These are phyloP conservation scores for Hypoxylon fuscum DNA, from an alignment of 495 filamentous ascomycete species.

Conservation along the genomic window DNA sequence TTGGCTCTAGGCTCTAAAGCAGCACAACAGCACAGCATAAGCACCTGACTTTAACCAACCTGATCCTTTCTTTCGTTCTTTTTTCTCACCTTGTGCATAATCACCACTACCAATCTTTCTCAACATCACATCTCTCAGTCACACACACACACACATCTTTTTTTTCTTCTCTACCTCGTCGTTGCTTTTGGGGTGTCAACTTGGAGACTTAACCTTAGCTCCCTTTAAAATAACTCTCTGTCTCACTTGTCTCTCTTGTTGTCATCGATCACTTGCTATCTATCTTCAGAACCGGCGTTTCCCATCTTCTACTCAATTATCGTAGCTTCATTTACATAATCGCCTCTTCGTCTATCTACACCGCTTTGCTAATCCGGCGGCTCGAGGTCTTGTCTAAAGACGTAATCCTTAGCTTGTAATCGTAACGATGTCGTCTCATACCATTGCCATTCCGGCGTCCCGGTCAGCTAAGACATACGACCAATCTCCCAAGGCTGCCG, in stretches of 20 bases:
- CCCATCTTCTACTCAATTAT: slow-evolving; percentile 10
- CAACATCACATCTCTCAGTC: slow-evolving; percentile 33
- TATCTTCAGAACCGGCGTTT: slow-evolving; percentile 17
- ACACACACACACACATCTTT: not conserved
- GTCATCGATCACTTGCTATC: slow-evolving; percentile 15
- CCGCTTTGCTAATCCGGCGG: slow-evolving; percentile 17
- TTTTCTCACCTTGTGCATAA: slow-evolving; percentile 28
- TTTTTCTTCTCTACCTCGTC: slow-evolving; percentile 14
- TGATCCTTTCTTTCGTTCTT: slow-evolving; percentile 29
- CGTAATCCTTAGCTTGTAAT: not conserved
- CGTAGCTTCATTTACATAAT: slow-evolving; percentile 5
- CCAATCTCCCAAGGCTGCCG: slow-evolving; percentile 49
- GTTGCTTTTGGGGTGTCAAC: slow-evolving; percentile 11
- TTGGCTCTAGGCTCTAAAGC: slow-evolving; percentile 1
- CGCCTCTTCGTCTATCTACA: slow-evolving; percentile 11
- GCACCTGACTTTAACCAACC: slow-evolving; percentile 34
- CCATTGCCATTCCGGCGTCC: slow-evolving; percentile 60
- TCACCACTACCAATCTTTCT: slow-evolving; percentile 31
- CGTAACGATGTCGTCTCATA: slow-evolving; percentile 55
- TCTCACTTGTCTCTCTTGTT: slow-evolving; percentile 16
- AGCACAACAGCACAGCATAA: too few relatives aligned
- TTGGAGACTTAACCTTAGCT: slow-evolving; percentile 2
- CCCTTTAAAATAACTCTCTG: slow-evolving; percentile 3
- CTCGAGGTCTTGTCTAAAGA: slow-evolving; percentile 8
- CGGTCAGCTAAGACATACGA: slow-evolving; percentile 49